These are phyloP conservation scores for Fusarium sp. DNA, from an alignment of 2,329 filamentous ascomycete species.

Conservation along the genomic window DNA sequence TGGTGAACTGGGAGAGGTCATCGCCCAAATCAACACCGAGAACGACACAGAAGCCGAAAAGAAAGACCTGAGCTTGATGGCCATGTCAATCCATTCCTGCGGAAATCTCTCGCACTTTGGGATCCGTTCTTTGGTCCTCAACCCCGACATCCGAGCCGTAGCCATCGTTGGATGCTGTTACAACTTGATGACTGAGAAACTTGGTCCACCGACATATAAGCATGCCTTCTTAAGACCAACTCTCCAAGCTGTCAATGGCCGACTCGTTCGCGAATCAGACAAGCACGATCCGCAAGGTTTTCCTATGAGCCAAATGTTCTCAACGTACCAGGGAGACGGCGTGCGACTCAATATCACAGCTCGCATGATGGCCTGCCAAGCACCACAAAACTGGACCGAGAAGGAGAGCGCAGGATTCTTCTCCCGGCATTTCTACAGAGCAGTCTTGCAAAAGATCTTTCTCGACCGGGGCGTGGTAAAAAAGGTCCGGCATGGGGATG, in stretches of 20 bases:
- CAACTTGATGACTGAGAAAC: slow-evolving; percentile 91
- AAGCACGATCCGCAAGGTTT: slow-evolving; percentile 91
- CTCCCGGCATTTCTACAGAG: slow-evolving; percentile 90
- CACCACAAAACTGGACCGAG: slow-evolving; percentile 89
- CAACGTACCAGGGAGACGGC: slow-evolving; percentile 68
- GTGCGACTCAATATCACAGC: slow-evolving; percentile 94
- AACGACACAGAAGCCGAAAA: slow-evolving; percentile 36
- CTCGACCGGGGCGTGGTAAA: slow-evolving; percentile 83
- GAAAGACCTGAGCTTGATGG: slow-evolving; percentile 72
- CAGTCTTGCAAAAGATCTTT: slow-evolving; percentile 91
- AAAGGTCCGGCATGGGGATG: slow-evolving; percentile 60
- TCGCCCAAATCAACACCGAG: slow-evolving; percentile 65
- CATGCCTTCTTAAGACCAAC: slow-evolving; percentile 79
- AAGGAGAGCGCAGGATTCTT: slow-evolving; percentile 89
- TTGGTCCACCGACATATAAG: slow-evolving; percentile 89
- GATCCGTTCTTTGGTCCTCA: slow-evolving; percentile 85
- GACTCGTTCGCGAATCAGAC: slow-evolving; percentile 74
- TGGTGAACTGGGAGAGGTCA: slow-evolving; percentile 75
- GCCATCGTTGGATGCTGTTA: slow-evolving; percentile 99
- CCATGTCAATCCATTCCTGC: slow-evolving; percentile 95
- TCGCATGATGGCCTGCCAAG: slow-evolving; percentile 97
- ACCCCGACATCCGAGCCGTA: slow-evolving; percentile 86
- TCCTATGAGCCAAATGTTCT: slow-evolving; percentile 83
- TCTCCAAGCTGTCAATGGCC: slow-evolving; percentile 73
- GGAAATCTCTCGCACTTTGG: slow-evolving; percentile 97